These are phyloP conservation scores for Coriolopsis trogii DNA, from an alignment of 1,284 basidiomycete species.

Conservation along the genomic window DNA sequence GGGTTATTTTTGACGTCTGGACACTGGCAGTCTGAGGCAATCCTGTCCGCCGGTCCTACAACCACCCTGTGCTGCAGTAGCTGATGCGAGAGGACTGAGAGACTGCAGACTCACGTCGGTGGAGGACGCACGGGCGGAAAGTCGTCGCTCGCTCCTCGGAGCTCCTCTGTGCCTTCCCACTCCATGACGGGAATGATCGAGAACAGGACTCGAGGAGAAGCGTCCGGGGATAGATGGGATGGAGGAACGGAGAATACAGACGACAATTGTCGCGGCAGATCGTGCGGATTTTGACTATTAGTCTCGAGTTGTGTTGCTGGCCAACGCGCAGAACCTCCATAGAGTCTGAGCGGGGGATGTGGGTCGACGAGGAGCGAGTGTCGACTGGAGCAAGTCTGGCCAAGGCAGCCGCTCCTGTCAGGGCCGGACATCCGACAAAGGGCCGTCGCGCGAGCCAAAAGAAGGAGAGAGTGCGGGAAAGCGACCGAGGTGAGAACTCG, in stretches of 20 bases:
- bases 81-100: background rate
- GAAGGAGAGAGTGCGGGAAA: background rate
- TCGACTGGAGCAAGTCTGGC: background rate
- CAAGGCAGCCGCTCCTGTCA: background rate
- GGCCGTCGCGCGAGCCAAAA: background rate
- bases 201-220: background rate
- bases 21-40: background rate
- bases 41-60: background rate
- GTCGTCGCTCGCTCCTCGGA: constrained; percentile 26
- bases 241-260: too few species aligned
- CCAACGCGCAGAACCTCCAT: background rate
- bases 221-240: background rate
- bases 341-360: background rate
- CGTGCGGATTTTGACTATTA: constrained; percentile 10
- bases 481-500: background rate
- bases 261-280: constrained; percentile 2
- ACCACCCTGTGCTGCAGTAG: background rate
- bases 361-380: background rate
- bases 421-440: background rate
- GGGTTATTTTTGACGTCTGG: background rate
- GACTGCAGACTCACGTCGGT: background rate
- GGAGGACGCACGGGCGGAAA: constrained; percentile 9
- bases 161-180: constrained; percentile 16
- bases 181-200: constrained; percentile 14
- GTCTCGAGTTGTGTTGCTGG: constrained; percentile 2